phyloP scores from a whole-genome alignment of 352 stramenopile genomes.

The Globisporangium mamillatum region DNA sequence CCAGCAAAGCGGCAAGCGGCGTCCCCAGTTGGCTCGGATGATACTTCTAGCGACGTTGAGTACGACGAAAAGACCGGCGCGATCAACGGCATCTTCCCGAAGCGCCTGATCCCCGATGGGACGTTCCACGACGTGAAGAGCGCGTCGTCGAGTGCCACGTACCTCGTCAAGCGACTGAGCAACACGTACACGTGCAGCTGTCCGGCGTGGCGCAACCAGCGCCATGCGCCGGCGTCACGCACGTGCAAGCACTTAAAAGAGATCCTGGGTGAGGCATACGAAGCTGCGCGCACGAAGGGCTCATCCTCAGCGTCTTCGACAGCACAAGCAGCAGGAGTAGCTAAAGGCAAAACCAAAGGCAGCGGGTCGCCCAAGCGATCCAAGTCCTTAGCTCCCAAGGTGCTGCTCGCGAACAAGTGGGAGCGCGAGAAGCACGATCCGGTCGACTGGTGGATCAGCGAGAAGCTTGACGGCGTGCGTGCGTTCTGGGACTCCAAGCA shows the following conservation, averaged over 20 bases:
- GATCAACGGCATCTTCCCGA: conserved; percentile 41
- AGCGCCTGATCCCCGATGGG: conserved; percentile 34
- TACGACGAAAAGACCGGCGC: conserved; percentile 44
- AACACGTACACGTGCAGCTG: conserved; percentile 60
- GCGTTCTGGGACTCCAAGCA: conserved; percentile 58
- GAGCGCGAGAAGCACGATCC: conserved; percentile 60
- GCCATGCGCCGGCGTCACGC: conserved; percentile 33
- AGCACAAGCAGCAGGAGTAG: conserved; percentile 2
- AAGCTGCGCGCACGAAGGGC: conserved; percentile 25
- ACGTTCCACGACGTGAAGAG: conserved; percentile 48
- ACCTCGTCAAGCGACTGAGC: conserved; percentile 49
- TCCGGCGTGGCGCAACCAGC: conserved; percentile 66
- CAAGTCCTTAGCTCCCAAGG: conserved; percentile 39
- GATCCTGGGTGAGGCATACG: conserved; percentile 48
- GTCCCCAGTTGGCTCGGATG: neutral
- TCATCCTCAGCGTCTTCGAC: conserved; percentile 20
- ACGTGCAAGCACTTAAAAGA: conserved; percentile 70
- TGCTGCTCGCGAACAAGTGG: conserved; percentile 68
- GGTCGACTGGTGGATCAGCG: conserved; percentile 65
- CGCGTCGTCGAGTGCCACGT: conserved; percentile 49
- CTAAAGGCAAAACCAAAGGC: conserved; percentile 13
- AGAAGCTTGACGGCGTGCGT: conserved; percentile 76
- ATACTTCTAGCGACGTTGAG: conserved; percentile 14
- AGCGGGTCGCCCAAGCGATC: conserved; percentile 13
- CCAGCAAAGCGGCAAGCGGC: conserved; percentile 18